Evolutionary conservation across 371 early-diverging fungal species (phyloP), one percentile per base, ranked within the genome.

Genomic region (Gilbertella persicaria): DNA sequence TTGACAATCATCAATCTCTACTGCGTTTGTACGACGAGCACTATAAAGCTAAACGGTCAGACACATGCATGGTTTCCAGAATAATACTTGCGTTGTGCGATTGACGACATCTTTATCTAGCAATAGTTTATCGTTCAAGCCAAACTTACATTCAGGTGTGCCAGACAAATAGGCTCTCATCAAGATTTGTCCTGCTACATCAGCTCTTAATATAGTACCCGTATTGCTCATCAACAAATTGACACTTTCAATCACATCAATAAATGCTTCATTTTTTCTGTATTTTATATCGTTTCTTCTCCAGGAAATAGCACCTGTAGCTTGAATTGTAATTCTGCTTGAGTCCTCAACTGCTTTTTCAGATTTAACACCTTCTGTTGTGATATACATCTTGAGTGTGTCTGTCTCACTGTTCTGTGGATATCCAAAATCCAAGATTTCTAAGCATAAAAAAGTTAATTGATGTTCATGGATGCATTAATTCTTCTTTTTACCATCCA

Each of bases 131-230:
- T 94, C 95, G 60, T 94, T 94, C 36, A 94, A 64, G 1, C 99
- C 99, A 52, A 99, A 85, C 30, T 97, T 86, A 55, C 97, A 86
- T 66, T 99, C 99, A 14, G 99, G 99, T 89, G 97, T 98, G 20
- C 99, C 99, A 26, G 88, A 90, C 57, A 99, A 76, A 68, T 92
- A 97, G 52, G 93, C 93, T 65, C 93, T 89, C 97, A 98, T 96
- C 71, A 96, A 60, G 48, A 94, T 84, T 63, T 89, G 88, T 3
- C 94, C 93, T 5, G 90, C 82, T 4, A 89, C 91, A 68, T 92
- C 91, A 5, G 90, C 76, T 29, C 90, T 78, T 17, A 94, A 75
- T 2, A 86, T 73, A 42, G 87, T 89, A n/a, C 91, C 91, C n/a
- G 52, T 91, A 24, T 80, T 83, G 53, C 87, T 86, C 80, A 94